phyloP scores from a whole-genome alignment of 2,329 filamentous ascomycete species.

The Calonectria multiphialidica region DNA sequence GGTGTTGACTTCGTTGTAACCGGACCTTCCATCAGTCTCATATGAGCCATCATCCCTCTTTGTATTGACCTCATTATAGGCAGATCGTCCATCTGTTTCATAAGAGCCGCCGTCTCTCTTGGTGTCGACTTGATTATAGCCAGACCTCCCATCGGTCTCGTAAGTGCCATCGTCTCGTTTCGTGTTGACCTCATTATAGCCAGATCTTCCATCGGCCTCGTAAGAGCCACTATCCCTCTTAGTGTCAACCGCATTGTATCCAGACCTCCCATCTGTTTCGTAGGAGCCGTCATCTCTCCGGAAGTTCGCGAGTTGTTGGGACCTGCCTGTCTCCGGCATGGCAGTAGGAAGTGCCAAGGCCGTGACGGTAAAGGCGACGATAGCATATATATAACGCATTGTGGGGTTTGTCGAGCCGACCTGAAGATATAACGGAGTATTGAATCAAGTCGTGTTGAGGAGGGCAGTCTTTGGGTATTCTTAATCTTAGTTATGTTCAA shows the following conservation, averaged over 20 bases:
- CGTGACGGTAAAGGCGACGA: background rate
- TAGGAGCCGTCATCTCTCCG: background rate
- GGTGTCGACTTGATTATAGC: background rate
- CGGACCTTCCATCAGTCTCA: background rate
- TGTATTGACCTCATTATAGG: background rate
- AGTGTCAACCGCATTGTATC: background rate
- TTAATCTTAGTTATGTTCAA: background rate
- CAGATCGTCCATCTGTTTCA: background rate
- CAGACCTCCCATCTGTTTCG: background rate
- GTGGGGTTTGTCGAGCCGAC: background rate
- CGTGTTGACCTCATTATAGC: background rate
- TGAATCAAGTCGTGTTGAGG: background rate
- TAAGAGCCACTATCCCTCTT: background rate
- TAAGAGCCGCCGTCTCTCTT: background rate
- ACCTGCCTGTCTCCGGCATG: background rate
- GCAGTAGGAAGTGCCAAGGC: background rate
- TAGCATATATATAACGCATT: background rate
- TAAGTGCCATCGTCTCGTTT: background rate
- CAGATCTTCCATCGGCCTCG: background rate
- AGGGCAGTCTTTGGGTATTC: background rate
- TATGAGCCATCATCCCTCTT: background rate
- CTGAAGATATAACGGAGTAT: background rate
- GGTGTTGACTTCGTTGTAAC: background rate
- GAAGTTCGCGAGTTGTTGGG: background rate
- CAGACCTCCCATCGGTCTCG: background rate